Percentiles rank a stretch among this genome's conserved stretches.
Evolutionary conservation across 164 flowering plant genomes (phyloP).

Genomic region (Vitis vinifera): ASM3070453v1 NC_081822.1:22846501-22847000

Average conservation of each 20-base stretch:
- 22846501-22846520: conserved; percentile 87
- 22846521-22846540: conserved; percentile 80
- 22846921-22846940: conserved; percentile 86
- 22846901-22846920: conserved; percentile 63
- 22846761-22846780: conserved; percentile 73
- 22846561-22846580: conserved; percentile 87
- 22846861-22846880: conserved; percentile 84
- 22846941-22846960: conserved; percentile 82
- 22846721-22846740: conserved; percentile 83
- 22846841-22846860: conserved; percentile 75
- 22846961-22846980: conserved; percentile 70
- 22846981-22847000: conserved; percentile 78
- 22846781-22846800: conserved; percentile 72
- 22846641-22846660: conserved; percentile 89
- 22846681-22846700: conserved; percentile 84
- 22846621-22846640: conserved; percentile 84
- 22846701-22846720: conserved; percentile 71
- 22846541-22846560: conserved; percentile 81
- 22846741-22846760: conserved; percentile 82
- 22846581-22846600: conserved; percentile 82
- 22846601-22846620: conserved; percentile 78
- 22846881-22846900: conserved; percentile 82
- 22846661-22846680: conserved; percentile 72
- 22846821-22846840: conserved; percentile 75
- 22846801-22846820: conserved; percentile 78